Base-by-base conservation (phyloP, 441 rosid species). In the Kokia cookei region DNA sequence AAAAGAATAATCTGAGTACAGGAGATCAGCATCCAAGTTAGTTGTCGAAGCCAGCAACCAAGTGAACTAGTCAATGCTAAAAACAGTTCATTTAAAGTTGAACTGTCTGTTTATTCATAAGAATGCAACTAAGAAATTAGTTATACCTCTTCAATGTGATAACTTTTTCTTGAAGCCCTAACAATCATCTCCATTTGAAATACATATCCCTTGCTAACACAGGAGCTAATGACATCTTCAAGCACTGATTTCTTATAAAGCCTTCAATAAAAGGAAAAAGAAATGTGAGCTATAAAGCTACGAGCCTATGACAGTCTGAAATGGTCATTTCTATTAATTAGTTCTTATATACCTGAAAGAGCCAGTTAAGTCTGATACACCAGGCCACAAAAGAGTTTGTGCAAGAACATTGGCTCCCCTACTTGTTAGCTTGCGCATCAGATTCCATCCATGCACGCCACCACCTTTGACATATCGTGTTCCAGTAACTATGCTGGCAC, bases 171-270 rank as follows among this genome's bases (percentile, higher is more conserved):
- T 37, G 97, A 85, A 45, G 98, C 99, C 67, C 98, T 95, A 43
- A 96, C 99, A 66, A 96, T 93, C 96, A 96, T 96, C 87, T 96
- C 99, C 97, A 96, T 96, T 82, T 96, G 99, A 81, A 96, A 96
- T 69, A 96, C 98, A 71, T 93, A 93, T 37, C 98, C 94, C 78
- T 93, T 96, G 75, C 98, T 93, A 59, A 93, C 97, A 65, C 91
- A 86, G 50, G 97, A 88, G 72, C 85, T 82, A 68, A 96, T 92
- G 58, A 93, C 81, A 61, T 90, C 97, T 85, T 96, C 94, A 57
- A 96, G 93, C 73, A 83, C 97, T 3, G 88, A 86, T 83, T 91
- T 96, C 87, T 80, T 83, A 83, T 96, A 93, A 48, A 93, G 91
- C 77, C 99, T 93, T 78, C 75, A 76, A 73, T 72, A 76, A 42